Evolutionary conservation across 371 early-diverging fungal species (phyloP), one percentile per base, ranked within the genome.

Genomic region (Coemansia sp.): DNA sequence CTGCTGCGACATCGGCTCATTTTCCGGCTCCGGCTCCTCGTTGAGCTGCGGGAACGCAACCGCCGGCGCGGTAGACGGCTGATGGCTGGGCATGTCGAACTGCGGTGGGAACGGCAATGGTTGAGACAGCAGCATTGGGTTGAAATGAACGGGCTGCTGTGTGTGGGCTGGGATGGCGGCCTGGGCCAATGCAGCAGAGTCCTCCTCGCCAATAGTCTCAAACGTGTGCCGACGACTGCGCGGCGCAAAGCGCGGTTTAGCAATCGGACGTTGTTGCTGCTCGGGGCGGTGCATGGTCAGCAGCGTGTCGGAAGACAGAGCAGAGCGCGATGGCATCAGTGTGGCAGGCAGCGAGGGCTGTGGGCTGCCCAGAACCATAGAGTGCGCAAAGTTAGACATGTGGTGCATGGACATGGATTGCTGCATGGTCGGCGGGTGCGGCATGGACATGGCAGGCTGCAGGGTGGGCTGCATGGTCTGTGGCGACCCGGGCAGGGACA

Each of bases 181-280:
- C 44, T 69, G 70, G 1, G 66, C 70, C 60, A 67, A 48, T 12
- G 76, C 48, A 12, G 44, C 46, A 3, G 69, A 23, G 32, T 67
- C 69, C 44, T 76, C 76, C 59, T 76, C 76, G 58, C 69, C 65
- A 26, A 76, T 76, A 56, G 76, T 51, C 63, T 71, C 76, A n/a
- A 76, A 76, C 3, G 76, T 76, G 58, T 68, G 68, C 15, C 76
- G 21, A 41, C 72, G 48, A n/a, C 55, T 46, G 46, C 65, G 49
- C 8, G 51, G 13, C 4, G 63, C 41, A 32, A 58, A 24, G 36
- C 29, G 63, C 57, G 39, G 28, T 19, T 40, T 39, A n/a, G 32
- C 55, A 56, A 46, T 11, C 21, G 17, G 12, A 55, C 44, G 65
- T 49, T 41, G 32, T 3, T 23, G 51, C n/a, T 17, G 46, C 13